Percentiles rank a stretch among this genome's conserved stretches.
Conservation (phyloP, 805 yeast species). For the Metschnikowia sp. region DNA sequence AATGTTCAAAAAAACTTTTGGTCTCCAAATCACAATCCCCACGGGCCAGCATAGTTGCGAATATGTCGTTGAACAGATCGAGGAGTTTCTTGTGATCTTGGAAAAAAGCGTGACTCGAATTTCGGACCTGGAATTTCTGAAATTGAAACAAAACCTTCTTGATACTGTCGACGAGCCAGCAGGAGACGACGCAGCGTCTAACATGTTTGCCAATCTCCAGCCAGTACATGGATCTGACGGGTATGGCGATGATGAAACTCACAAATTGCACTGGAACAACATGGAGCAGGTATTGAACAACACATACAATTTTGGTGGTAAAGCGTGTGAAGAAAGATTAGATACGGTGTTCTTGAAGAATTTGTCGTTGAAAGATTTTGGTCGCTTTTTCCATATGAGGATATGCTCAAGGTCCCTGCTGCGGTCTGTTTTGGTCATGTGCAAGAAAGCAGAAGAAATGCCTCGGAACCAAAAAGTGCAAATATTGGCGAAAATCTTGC, state of each 20-base stretch:
- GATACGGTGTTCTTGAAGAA: constrained; percentile 29
- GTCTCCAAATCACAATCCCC: constrained; percentile 56
- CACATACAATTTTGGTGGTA: constrained; percentile 39
- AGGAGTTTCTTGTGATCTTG: constrained; percentile 45
- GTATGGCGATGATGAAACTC: constrained; percentile 14
- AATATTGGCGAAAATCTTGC: neutral
- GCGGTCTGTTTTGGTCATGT: constrained; percentile 33
- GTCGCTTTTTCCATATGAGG: constrained; percentile 29
- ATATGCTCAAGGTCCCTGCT: constrained; percentile 34
- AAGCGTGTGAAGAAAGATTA: constrained; percentile 28
- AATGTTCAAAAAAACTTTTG: constrained; percentile 48
- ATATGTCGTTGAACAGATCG: constrained; percentile 43
- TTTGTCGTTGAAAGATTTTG: constrained; percentile 31
- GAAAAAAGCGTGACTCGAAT: constrained; percentile 28
- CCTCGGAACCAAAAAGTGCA: neutral
- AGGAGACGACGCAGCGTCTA: constrained; percentile 17
- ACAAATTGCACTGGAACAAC: constrained; percentile 38
- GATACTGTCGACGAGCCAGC: constrained; percentile 16
- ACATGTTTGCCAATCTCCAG: constrained; percentile 20
- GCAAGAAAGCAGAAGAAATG: constrained; percentile 12
- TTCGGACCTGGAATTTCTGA: constrained; percentile 29
- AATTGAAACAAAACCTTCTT: neutral
- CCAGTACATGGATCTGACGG: constrained; percentile 30
- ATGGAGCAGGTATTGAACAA: constrained; percentile 50
- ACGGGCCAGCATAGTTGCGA: constrained; percentile 45